Base-by-base conservation (phyloP, 192 early-diverging fungal genomes). In the Chytriomyces sp. region DNA sequence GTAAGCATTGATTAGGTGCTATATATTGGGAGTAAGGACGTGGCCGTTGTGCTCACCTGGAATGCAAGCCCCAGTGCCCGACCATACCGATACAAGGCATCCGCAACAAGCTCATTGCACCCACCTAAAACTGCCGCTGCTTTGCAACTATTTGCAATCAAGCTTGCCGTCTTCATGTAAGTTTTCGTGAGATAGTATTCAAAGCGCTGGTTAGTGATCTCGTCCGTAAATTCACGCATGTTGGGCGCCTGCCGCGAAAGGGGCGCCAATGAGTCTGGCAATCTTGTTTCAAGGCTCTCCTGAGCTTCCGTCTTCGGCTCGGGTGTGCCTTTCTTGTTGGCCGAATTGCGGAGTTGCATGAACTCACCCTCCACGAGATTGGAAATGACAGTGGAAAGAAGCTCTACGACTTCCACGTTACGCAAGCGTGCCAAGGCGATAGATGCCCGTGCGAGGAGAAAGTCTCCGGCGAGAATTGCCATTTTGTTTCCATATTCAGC, bases 361-460 rank as follows among this genome's bases (percentile, higher is more conserved):
- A 99, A 95, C 80, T 99, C 96, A 25, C 96, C 96, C 70, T 99
- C 96, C 0, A 97, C 95, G 39, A 97, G 83, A 65, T 97, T 92
- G 25, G 92, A 89, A 77, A 99, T 94, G 49, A 92, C 91, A 6
- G 95, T 94, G 54, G 93, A 90, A 75, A 97, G 89, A 26, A 99
- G 84, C 66, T 97, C 96, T 28, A 93, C 95, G 2, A 96, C 94
- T 73, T 97, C 94, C 22, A 93, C 82, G 70, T 96, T 93, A 32
- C 93, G 88, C 69, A 99, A 78, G 26, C 94, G 85, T 2, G 95
- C 92, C 52, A 99, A 82, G 0, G 94, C 95, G 57, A 96, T 84
- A 0, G 94, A 97, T 0, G 96, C 94, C 8, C 95, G 86, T 0
- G 96, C 95, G 25, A 99, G 84, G 14, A 99, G 74, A 72, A 97